Conservation (phyloP, 2,329 filamentous ascomycete genomes). For the Clonostachys byssicola region DNA sequence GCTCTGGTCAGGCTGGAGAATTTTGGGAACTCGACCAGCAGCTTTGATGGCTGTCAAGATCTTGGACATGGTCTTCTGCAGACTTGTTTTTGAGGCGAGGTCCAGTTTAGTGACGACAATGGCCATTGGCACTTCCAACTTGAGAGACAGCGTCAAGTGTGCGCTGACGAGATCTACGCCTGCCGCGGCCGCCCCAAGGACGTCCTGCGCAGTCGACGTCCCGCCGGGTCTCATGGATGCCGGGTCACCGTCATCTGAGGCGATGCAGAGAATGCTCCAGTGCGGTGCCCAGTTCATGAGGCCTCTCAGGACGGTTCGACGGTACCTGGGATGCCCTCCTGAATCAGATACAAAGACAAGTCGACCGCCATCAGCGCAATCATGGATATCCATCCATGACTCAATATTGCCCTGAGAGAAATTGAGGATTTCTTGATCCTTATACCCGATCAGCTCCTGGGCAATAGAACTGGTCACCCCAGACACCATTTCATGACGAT, state of each 20-base stretch:
- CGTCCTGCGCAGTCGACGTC: conserved; percentile 45
- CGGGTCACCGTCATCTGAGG: conserved; percentile 66
- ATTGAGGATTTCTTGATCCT: conserved; percentile 61
- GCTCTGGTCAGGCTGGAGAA: conserved; percentile 58
- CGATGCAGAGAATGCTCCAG: conserved; percentile 85
- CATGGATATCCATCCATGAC: conserved; percentile 93
- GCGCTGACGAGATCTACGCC: conserved; percentile 71
- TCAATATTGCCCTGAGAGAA: conserved; percentile 83
- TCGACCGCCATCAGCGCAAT: conserved; percentile 66
- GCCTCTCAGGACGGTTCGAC: conserved; percentile 82
- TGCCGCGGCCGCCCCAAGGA: conserved; percentile 41
- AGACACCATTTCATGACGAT: conserved; percentile 87
- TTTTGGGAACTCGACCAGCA: conserved; percentile 67
- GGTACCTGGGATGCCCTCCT: conserved; percentile 84
- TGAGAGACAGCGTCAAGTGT: conserved; percentile 81
- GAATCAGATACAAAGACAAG: conserved; percentile 89
- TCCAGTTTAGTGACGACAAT: conserved; percentile 91
- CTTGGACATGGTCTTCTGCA: conserved; percentile 68
- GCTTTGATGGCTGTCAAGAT: conserved; percentile 76
- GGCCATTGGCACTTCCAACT: conserved; percentile 71
- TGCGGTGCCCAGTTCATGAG: conserved; percentile 95
- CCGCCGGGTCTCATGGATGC: conserved; percentile 22
- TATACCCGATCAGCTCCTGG: conserved; percentile 88
- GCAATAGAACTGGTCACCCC: conserved; percentile 93
- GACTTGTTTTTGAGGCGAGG: conserved; percentile 66